Evolutionary conservation across 352 stramenopile species (phyloP).

Genomic region (Pythium myriotylum): DNA sequence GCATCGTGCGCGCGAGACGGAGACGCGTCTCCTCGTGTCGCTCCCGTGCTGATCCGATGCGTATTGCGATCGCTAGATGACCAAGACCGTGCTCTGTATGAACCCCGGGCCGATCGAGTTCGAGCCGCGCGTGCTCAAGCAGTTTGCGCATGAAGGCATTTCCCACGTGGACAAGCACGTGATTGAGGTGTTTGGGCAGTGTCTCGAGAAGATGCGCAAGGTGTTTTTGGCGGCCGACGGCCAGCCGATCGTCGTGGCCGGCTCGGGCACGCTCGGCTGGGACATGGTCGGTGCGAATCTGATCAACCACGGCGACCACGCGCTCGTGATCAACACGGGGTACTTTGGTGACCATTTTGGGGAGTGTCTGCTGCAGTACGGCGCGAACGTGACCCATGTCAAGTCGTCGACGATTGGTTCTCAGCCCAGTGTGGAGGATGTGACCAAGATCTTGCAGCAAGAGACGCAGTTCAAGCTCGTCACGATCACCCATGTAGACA

Average conservation of each 20-base stretch:
- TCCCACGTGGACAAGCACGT: conserved; percentile 81
- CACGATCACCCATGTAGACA: conserved; percentile 82
- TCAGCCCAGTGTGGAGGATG: conserved; percentile 51
- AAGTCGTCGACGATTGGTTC: conserved; percentile 48
- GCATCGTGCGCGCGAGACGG: too few relatives aligned
- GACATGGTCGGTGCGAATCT: conserved; percentile 85
- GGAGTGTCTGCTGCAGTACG: conserved; percentile 71
- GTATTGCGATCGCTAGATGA: too few relatives aligned
- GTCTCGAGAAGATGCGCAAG: conserved; percentile 83
- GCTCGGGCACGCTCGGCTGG: conserved; percentile 52
- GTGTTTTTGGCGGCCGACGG: conserved; percentile 71
- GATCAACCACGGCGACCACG: conserved; percentile 60
- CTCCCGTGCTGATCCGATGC: too few relatives aligned
- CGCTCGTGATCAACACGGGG: conserved; percentile 76
- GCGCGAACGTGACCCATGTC: conserved; percentile 62
- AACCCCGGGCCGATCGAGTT: conserved; percentile 83
- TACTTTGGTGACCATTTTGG: conserved; percentile 81
- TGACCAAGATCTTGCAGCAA: conserved; percentile 44
- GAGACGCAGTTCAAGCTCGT: conserved; percentile 60
- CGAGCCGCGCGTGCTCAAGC: conserved; percentile 68
- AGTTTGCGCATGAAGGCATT: conserved; percentile 73
- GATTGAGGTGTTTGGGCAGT: conserved; percentile 76
- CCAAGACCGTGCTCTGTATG: too few relatives aligned
- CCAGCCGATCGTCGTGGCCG: conserved; percentile 68
- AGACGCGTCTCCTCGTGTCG: too few relatives aligned